Base-by-base conservation (phyloP, 306 rosid species). In the Ammopiptanthus mongolicus region DNA sequence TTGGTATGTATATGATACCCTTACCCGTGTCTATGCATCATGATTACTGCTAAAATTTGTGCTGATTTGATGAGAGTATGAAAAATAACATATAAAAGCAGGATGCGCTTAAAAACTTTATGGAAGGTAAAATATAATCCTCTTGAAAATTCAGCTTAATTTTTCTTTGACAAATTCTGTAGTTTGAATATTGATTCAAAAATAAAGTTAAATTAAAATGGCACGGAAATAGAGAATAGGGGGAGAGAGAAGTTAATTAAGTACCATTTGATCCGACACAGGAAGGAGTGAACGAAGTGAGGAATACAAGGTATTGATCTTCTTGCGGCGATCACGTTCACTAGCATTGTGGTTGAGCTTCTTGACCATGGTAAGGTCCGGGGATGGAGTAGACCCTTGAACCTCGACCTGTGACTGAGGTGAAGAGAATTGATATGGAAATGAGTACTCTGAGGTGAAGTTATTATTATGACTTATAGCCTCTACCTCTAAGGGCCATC, bases 301-400 rank as follows among this genome's bases (percentile, higher is more conserved):
- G 1, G 91, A 85, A 67, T 87, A 88, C 77, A 91, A 65, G 67
- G 29, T 6, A 66, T 88, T 93, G 78, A 93, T 82, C 83, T 87
- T 93, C 87, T 87, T 89, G 63, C 97, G 96, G 23, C 96, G 98
- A 78, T 87, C 88, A 2, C 94, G 96, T 78, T 93, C 98, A 19
- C 87, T 88, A 14, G 94, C 98, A 65, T 91, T 93, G 78, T 93
- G 98, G 68, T 76, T 83, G 22, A 85, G 91, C 83, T 93, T 93
- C 88, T 80, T 89, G 1, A 65, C 81, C 79, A 73, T 67, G 37
- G 57, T 13, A 36, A 57, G 64, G 23, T 28, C 65, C 0, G 73
- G 41, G 31, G 79, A 59, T 2, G 86, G 78, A 17, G 64, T 22
- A 17, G 34, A 66, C 29, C 56, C 56, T 29, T 64, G 51, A 36